A percentile compares a stretch with the other conserved stretches of the same genome.
Evolutionary conservation across 2,329 filamentous ascomycete species (phyloP).

Genomic region (Cladosporium sp.): DNA sequence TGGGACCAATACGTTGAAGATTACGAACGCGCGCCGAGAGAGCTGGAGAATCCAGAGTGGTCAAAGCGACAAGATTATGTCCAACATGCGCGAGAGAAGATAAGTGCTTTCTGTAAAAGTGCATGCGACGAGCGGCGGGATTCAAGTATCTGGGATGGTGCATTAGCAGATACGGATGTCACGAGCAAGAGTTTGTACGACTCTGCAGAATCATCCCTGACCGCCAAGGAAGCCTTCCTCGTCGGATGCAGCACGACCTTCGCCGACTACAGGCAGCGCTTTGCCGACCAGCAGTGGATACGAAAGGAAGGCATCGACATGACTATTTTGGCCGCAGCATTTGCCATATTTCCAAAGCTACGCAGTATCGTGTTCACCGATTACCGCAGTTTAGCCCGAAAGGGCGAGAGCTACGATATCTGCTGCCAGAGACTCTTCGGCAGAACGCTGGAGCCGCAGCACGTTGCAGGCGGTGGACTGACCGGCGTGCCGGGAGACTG

Average conservation of each 20-base stretch:
- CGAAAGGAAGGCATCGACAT: background rate
- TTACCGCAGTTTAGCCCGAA: slow-evolving; percentile 3
- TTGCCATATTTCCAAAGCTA: background rate
- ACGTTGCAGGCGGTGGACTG: background rate
- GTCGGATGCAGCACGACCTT: background rate
- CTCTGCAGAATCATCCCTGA: background rate
- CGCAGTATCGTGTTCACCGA: slow-evolving; percentile 4
- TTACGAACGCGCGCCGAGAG: background rate
- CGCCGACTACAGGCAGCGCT: background rate
- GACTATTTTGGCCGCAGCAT: background rate
- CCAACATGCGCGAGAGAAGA: background rate
- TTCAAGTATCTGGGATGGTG: background rate
- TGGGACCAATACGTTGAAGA: background rate
- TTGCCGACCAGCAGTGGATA: background rate
- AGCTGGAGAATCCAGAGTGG: background rate
- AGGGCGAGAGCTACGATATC: slow-evolving; percentile 1
- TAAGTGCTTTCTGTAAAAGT: no score
- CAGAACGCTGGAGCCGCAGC: slow-evolving; percentile 5
- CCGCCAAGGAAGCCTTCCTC: background rate
- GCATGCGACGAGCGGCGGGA: no score
- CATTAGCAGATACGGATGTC: no score
- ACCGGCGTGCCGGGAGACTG: background rate
- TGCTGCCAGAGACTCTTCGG: slow-evolving; percentile 3
- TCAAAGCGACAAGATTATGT: background rate
- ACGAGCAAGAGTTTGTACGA: no score